A percentile compares a stretch with the other conserved stretches of the same genome.
Evolutionary conservation across 106 monocot species (phyloP).

Genomic region (Allium fistulosum): DNA sequence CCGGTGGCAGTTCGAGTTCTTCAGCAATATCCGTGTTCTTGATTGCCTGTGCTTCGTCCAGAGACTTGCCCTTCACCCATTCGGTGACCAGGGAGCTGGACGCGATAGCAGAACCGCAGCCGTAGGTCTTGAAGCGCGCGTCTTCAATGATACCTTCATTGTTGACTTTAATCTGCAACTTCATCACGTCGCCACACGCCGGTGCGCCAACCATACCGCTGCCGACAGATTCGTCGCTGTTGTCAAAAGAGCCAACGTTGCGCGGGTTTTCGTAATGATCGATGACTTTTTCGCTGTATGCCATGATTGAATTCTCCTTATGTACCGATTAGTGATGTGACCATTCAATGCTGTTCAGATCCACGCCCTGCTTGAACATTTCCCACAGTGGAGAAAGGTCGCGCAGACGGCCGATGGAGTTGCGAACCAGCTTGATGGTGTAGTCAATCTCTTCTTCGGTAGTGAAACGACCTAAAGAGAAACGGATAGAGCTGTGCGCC

Average conservation of each 20-base stretch:
- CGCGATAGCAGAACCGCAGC: conserved; percentile 76
- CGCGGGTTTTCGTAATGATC: conserved; percentile 83
- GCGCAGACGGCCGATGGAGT: conserved; percentile 77
- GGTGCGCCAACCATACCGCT: conserved; percentile 79
- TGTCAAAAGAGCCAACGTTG: conserved; percentile 82
- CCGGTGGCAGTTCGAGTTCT: conserved; percentile 72
- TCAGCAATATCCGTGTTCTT: conserved; percentile 94
- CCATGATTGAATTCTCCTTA: too few species aligned
- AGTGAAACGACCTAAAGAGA: conserved; percentile 86
- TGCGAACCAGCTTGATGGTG: conserved; percentile 62
- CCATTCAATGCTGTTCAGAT: conserved; percentile 90
- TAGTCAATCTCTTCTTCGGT: conserved; percentile 77
- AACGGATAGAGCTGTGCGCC: conserved; percentile 90
- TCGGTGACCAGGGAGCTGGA: too few species aligned
- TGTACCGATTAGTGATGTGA: conserved; percentile 78
- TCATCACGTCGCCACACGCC: conserved; percentile 90
- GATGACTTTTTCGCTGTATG: conserved; percentile 79
- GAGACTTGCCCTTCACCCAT: conserved; percentile 88
- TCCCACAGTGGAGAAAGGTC: conserved; percentile 94
- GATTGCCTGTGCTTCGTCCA: conserved; percentile 78
- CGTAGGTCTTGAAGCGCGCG: conserved; percentile 87
- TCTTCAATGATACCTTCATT: conserved; percentile 64
- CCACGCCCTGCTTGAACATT: conserved; percentile 95
- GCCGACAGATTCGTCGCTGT: conserved; percentile 63
- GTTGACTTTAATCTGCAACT: conserved; percentile 82